Evolutionary conservation across 192 early-diverging fungal genomes (phyloP), one percentile per base, ranked within the genome.

Genomic region (Dissophora ornata): DNA sequence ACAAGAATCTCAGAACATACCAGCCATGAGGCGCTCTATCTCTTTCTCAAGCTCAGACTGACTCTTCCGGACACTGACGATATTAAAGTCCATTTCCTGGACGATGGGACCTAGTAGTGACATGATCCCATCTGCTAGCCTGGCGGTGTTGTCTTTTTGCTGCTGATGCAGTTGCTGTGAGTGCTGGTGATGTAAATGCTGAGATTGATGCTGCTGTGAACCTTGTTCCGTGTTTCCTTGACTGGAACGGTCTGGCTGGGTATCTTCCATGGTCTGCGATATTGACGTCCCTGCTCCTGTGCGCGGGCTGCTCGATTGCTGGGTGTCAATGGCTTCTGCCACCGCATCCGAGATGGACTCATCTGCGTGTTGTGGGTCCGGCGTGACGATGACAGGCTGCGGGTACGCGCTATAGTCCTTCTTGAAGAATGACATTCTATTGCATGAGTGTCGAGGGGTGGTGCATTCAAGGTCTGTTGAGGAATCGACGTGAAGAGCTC

Each of bases 11-110:
- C n/a, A n/a, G n/a, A n/a, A 63, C 44, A 42, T 80, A 85, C 86
- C 86, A 46, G 86, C 84, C 47, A 83, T 69, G 18, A 87, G 51
- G 10, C 86, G 82, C 42, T 87, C 86, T 49, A 87, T 86, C 53
- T 87, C 86, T 50, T 85, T 82, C 40, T 80, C 81, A 29, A 87
- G 73, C n/a, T 85, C 86, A 12, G 62, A 52, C 52, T 87, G 86
- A 44, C 84, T 86, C 57, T 83, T 67, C 49, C 82, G 81, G 10
- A 82, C 80, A 41, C 79, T 79, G 13, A 83, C 78, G 38, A 87
- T 80, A 16, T 79, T 62, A 38, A 79, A 79, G 55, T 87, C 86
- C 65, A 86, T 85, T 41, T 87, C 84, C 11, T 82, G 62, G 6
- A 87, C 53, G 21, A 85, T 59, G 28, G 86, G 83, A 15, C 78